Evolutionary conservation across 768 basidiomycete genomes (phyloP).

Genomic region (Coprinellus micaceus): DNA sequence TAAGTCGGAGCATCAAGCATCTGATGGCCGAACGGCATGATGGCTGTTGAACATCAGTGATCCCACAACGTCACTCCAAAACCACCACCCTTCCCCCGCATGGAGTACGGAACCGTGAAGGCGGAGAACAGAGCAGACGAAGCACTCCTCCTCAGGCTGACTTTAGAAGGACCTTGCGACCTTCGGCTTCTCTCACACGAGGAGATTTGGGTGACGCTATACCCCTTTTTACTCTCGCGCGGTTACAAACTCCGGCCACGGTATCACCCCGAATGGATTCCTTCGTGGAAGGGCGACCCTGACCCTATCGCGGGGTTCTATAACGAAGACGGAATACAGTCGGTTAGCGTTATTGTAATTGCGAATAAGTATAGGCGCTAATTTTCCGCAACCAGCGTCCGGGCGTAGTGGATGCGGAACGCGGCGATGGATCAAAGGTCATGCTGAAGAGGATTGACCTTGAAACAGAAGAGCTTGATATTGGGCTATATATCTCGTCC

Average conservation of each 20-base stretch:
- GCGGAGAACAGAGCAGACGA: too few relatives aligned
- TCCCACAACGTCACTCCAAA: too few relatives aligned
- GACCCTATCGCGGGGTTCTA: too few relatives aligned
- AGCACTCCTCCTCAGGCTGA: too few relatives aligned
- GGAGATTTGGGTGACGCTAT: background rate
- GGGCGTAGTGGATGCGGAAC: background rate
- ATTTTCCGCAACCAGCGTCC: too few relatives aligned
- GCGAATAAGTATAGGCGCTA: background rate
- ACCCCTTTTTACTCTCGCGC: slow-evolving; percentile 4
- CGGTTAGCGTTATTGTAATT: background rate
- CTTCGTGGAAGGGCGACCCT: slow-evolving; percentile 4
- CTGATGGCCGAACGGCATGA: too few relatives aligned
- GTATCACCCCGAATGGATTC: slow-evolving; percentile 11
- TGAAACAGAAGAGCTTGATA: background rate
- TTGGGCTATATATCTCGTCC: slow-evolving; percentile 15
- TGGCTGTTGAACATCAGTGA: too few relatives aligned
- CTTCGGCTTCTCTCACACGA: background rate
- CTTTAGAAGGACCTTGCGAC: too few relatives aligned
- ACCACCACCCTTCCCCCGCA: too few relatives aligned
- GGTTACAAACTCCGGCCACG: slow-evolving; percentile 8
- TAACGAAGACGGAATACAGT: slow-evolving; percentile 6
- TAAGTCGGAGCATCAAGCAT: too few relatives aligned
- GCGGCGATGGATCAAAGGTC: background rate
- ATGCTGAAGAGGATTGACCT: background rate
- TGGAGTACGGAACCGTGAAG: too few relatives aligned